Percentiles rank a stretch among this genome's conserved stretches.
phyloP scores from a whole-genome alignment of 305 asterid genomes.

The Fraxinus dipetala region DNA sequence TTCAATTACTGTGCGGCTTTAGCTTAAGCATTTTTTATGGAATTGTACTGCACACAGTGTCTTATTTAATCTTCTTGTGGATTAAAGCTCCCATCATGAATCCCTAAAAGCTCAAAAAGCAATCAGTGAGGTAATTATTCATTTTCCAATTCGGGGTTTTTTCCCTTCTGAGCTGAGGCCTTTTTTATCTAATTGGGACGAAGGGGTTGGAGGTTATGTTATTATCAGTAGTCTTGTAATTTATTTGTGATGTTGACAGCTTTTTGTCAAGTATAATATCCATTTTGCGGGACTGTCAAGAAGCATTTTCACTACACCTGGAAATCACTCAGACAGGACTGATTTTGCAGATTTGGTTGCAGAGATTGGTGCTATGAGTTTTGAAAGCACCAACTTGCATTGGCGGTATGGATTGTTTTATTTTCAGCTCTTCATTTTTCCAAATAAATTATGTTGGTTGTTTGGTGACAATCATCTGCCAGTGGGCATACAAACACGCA shows the following conservation, averaged over 20 bases:
- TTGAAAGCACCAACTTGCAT: slow-evolving; percentile 78
- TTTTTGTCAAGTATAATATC: slow-evolving; percentile 92
- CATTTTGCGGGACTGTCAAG: slow-evolving; percentile 85
- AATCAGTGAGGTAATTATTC: slow-evolving; percentile 77
- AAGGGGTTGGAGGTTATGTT: neutral
- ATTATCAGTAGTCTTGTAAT: slow-evolving; percentile 10
- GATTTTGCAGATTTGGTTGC: slow-evolving; percentile 80
- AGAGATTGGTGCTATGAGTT: slow-evolving; percentile 82
- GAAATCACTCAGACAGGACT: slow-evolving; percentile 53
- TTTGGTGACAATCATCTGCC: slow-evolving; percentile 14
- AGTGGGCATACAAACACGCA: slow-evolving; percentile 7
- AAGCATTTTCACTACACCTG: slow-evolving; percentile 51
- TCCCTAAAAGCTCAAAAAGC: slow-evolving; percentile 97
- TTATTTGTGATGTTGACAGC: slow-evolving; percentile 47
- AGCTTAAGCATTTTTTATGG: slow-evolving; percentile 2
- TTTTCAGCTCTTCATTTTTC: slow-evolving; percentile 14
- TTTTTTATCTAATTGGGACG: slow-evolving; percentile 3
- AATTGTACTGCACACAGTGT: slow-evolving; percentile 20
- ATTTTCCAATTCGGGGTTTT: slow-evolving; percentile 8
- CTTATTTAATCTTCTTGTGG: slow-evolving; percentile 29
- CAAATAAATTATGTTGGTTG: slow-evolving; percentile 4
- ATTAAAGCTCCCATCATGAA: slow-evolving; percentile 89
- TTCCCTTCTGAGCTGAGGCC: slow-evolving; percentile 3
- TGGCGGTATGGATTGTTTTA: slow-evolving; percentile 66
- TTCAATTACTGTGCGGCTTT: slow-evolving; percentile 15